phyloP scores from a whole-genome alignment of 164 flowering plant genomes.

The Aristolochia fimbriata region DNA sequence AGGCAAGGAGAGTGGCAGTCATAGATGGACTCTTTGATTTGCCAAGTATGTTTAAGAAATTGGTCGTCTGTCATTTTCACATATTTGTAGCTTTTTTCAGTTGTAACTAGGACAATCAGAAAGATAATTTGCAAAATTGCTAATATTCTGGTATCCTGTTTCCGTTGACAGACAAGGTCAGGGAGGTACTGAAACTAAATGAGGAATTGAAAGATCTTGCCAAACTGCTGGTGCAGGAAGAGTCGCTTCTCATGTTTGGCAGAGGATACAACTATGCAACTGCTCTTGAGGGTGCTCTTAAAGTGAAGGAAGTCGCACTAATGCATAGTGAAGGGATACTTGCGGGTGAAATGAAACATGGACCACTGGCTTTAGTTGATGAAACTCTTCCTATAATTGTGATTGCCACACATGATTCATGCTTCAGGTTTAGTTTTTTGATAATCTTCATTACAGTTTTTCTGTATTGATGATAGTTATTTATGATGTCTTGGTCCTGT shows the following conservation, averaged over 20 bases:
- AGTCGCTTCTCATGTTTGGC: constrained; percentile 94
- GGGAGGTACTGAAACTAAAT: constrained; percentile 81
- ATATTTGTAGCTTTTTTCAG: background rate
- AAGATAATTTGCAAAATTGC: background rate
- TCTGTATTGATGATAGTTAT: background rate
- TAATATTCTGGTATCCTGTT: background rate
- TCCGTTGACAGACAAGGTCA: constrained; percentile 50
- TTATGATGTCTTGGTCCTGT: constrained; percentile 8
- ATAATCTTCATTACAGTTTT: too few relatives aligned
- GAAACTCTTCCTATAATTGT: constrained; percentile 90
- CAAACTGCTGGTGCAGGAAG: constrained; percentile 57
- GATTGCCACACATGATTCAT: constrained; percentile 85
- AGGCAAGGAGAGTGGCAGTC: constrained; percentile 71
- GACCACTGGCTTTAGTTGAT: constrained; percentile 96
- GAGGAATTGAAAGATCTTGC: constrained; percentile 91
- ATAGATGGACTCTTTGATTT: constrained; percentile 75
- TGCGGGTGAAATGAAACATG: constrained; percentile 99
- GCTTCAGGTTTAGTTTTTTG: constrained; percentile 64
- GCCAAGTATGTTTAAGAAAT: constrained; percentile 51
- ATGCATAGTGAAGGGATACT: constrained; percentile 99
- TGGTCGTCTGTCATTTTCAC: background rate
- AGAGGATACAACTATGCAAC: constrained; percentile 98
- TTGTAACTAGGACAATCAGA: background rate
- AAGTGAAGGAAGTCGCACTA: constrained; percentile 93
- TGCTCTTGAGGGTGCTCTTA: constrained; percentile 91